Conservation (phyloP, 306 rosid species). For the Bauhinia variegata region DNA sequence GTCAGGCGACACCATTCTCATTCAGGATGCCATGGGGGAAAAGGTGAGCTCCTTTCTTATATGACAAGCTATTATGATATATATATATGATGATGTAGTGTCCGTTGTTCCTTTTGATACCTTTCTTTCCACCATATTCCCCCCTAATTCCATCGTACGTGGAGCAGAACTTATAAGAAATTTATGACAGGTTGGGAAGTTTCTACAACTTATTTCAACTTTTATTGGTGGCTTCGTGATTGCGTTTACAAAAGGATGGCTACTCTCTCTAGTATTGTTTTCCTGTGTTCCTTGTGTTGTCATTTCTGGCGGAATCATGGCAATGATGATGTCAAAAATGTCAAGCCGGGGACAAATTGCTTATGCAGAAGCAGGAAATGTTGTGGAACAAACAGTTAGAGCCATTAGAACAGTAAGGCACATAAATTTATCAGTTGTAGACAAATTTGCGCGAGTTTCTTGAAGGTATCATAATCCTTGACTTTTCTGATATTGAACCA, state of each 20-base stretch:
- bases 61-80: too few species aligned
- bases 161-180: neutral
- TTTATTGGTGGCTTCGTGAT: slow-evolving; percentile 74
- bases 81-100: neutral
- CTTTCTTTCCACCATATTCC: neutral
- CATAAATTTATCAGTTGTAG: neutral
- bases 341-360: slow-evolving; percentile 78
- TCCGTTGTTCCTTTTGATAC: neutral
- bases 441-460: slow-evolving; percentile 11
- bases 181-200: slow-evolving; percentile 78
- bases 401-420: slow-evolving; percentile 81
- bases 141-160: neutral
- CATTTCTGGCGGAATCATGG: slow-evolving; percentile 50
- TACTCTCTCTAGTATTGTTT: slow-evolving; percentile 61
- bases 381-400: slow-evolving; percentile 84
- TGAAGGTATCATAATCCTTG: slow-evolving; percentile 6
- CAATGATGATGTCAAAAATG: slow-evolving; percentile 57
- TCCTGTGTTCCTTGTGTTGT: slow-evolving; percentile 64
- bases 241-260: slow-evolving; percentile 77
- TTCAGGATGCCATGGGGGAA: slow-evolving; percentile 93
- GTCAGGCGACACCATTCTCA: slow-evolving; percentile 94
- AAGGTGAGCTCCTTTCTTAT: slow-evolving; percentile 47
- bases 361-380: slow-evolving; percentile 84
- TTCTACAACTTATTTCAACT: slow-evolving; percentile 67
- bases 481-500: slow-evolving; percentile 32